Evolutionary conservation across 2,329 filamentous ascomycete species (phyloP).

Genomic region (Chaetomium sp.): DNA sequence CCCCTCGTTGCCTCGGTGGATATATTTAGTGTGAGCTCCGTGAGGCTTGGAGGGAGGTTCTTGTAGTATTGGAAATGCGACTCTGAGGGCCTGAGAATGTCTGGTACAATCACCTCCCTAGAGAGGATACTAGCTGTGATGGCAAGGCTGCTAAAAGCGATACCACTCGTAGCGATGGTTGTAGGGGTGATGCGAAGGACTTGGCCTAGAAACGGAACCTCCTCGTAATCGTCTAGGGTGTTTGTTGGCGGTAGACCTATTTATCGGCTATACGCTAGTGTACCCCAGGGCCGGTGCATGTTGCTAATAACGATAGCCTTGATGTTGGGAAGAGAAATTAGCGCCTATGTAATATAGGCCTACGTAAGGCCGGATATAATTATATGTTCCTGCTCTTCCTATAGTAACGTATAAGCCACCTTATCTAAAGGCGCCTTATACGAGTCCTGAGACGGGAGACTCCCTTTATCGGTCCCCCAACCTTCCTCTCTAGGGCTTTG

Average conservation of each 20-base stretch:
- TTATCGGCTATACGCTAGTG: conserved; percentile 19
- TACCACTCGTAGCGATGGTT: conserved; percentile 15
- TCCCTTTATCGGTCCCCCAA: conserved; percentile 14
- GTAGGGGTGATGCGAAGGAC: conserved; percentile 16
- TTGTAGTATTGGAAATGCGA: conserved; percentile 17
- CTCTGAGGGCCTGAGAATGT: conserved; percentile 16
- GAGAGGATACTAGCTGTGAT: conserved; percentile 16
- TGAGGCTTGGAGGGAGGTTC: conserved; percentile 18
- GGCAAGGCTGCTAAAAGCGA: conserved; percentile 15
- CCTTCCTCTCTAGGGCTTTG: conserved; percentile 15
- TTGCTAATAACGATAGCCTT: conserved; percentile 19
- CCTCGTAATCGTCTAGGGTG: conserved; percentile 10
- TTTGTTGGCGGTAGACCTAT: conserved; percentile 17
- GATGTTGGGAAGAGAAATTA: conserved; percentile 18
- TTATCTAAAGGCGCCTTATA: conserved; percentile 16
- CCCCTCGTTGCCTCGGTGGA: conserved; percentile 13
- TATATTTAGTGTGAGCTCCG: conserved; percentile 16
- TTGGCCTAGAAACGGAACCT: conserved; percentile 16
- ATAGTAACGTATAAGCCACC: conserved; percentile 17
- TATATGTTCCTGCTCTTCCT: conserved; percentile 17
- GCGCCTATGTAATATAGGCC: conserved; percentile 18
- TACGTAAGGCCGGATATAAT: conserved; percentile 18
- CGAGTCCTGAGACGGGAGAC: conserved; percentile 17
- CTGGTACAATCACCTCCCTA: conserved; percentile 12
- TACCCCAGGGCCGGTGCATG: conserved; percentile 18